Evolutionary conservation across 2,329 filamentous ascomycete genomes (phyloP).

Genomic region (Chrysoporthe cubensis): DNA sequence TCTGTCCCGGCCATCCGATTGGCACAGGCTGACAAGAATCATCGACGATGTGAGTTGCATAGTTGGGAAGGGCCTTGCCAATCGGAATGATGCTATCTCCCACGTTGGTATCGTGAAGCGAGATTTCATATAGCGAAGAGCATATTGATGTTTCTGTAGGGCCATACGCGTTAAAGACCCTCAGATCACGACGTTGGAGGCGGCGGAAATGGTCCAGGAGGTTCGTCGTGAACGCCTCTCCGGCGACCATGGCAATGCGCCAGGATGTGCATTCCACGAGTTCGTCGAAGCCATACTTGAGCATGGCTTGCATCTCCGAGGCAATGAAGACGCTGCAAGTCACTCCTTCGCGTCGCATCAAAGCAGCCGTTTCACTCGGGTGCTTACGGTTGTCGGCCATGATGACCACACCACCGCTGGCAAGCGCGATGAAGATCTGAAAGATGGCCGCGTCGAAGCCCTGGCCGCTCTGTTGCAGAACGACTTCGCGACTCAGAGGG

Average conservation of each 20-base stretch:
- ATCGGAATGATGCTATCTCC: too few species aligned
- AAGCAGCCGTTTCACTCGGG: constrained; percentile 36
- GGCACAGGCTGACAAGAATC: constrained; percentile 23
- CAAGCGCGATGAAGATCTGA: too few species aligned
- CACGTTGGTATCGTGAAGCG: too few species aligned
- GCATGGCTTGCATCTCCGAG: constrained; percentile 3
- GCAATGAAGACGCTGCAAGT: constrained; percentile 43
- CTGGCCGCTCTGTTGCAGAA: too few species aligned
- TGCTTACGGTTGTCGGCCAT: constrained; percentile 36
- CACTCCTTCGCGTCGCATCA: constrained; percentile 37
- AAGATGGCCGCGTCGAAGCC: too few species aligned
- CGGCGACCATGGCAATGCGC: constrained; percentile 40
- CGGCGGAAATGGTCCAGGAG: not conserved
- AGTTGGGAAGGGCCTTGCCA: constrained; percentile 38
- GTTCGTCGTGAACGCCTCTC: constrained; percentile 25
- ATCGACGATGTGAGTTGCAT: not conserved
- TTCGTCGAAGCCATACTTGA: too few species aligned
- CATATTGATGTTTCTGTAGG: constrained; percentile 11
- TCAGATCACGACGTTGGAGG: constrained; percentile 7
- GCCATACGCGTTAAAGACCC: constrained; percentile 20
- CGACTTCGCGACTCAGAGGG: too few species aligned
- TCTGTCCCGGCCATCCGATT: constrained; percentile 44
- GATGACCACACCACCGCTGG: constrained; percentile 27
- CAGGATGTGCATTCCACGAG: constrained; percentile 29
- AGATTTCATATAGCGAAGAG: not conserved